Conservation (phyloP, 306 rosid genomes). For the Gleditsia sinensis region DNA sequence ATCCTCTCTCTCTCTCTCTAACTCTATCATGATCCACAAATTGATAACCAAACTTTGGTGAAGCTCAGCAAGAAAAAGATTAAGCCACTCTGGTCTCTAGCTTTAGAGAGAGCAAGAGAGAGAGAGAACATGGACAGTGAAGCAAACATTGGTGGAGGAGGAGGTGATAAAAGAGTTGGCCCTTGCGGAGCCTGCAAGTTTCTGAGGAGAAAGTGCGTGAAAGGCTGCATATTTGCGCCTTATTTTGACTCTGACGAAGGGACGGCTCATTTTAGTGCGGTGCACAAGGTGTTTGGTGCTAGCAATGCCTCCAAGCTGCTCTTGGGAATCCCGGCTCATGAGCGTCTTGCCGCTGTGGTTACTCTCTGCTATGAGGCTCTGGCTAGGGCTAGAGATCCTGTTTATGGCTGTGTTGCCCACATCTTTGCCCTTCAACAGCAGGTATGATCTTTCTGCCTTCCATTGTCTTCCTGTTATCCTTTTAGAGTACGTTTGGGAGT, state of each 20-base stretch:
- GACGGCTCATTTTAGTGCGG: slow-evolving; percentile 83
- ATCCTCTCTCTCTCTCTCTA: too few relatives aligned
- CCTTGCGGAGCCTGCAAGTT: slow-evolving; percentile 99
- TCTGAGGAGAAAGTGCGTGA: slow-evolving; percentile 77
- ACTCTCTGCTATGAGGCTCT: slow-evolving; percentile 87
- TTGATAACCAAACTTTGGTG: slow-evolving; percentile 15
- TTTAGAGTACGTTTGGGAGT: too few relatives aligned
- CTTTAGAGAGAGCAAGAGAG: not conserved
- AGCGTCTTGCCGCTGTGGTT: slow-evolving; percentile 74
- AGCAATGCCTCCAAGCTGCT: slow-evolving; percentile 95
- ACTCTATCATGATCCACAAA: slow-evolving; percentile 37
- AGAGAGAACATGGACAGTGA: slow-evolving; percentile 39
- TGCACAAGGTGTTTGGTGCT: slow-evolving; percentile 95
- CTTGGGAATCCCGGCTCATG: slow-evolving; percentile 56
- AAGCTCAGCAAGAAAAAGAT: slow-evolving; percentile 34
- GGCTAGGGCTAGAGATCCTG: slow-evolving; percentile 81
- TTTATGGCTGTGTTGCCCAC: slow-evolving; percentile 83
- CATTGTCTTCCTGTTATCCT: too few relatives aligned
- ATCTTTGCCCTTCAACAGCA: slow-evolving; percentile 89
- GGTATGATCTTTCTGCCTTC: too few relatives aligned
- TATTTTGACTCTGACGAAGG: slow-evolving; percentile 88
- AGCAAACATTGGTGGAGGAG: not conserved
- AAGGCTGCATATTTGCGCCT: slow-evolving; percentile 86
- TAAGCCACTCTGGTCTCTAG: slow-evolving; percentile 10
- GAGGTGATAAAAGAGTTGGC: slow-evolving; percentile 50